Percentiles rank a stretch among this genome's conserved stretches.
Evolutionary conservation across 2,329 filamentous ascomycete genomes (phyloP).

Genomic region (Claviceps quebecensis): DNA sequence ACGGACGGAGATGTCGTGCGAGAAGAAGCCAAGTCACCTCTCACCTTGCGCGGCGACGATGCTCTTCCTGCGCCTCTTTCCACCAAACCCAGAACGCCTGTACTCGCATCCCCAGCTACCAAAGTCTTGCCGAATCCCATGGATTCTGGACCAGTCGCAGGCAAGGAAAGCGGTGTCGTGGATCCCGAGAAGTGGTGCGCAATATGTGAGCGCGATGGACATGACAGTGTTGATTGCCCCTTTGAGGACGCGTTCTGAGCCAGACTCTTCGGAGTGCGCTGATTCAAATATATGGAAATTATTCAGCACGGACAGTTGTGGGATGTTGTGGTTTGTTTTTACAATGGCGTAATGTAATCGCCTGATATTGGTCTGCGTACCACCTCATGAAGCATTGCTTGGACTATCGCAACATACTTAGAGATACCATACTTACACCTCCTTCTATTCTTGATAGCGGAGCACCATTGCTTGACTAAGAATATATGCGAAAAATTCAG

Average conservation of each 20-base stretch:
- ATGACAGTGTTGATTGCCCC: constrained; percentile 90
- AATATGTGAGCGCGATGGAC: constrained; percentile 87
- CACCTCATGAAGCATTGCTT: constrained; percentile 13
- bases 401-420: constrained; percentile 15
- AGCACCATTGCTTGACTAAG: constrained; percentile 6
- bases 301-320: not conserved
- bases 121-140: constrained; percentile 45
- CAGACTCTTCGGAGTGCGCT: not conserved
- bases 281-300: not conserved
- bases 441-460: constrained; percentile 7
- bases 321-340: constrained; percentile 3
- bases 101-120: constrained; percentile 23
- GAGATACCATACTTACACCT: constrained; percentile 20
- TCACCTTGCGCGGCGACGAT: constrained; percentile 25
- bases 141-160: constrained; percentile 56
- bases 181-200: constrained; percentile 93
- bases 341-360: constrained; percentile 10
- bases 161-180: constrained; percentile 63
- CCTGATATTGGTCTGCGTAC: constrained; percentile 7
- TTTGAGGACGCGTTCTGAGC: constrained; percentile 64
- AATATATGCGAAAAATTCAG: constrained; percentile 2
- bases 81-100: constrained; percentile 29
- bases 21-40: constrained; percentile 25
- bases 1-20: constrained; percentile 21
- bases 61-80: constrained; percentile 42